Percentiles rank a stretch among this genome's conserved stretches.
phyloP scores from a whole-genome alignment of 2,329 filamentous ascomycete species.

The Trichoderma polysporum region DNA sequence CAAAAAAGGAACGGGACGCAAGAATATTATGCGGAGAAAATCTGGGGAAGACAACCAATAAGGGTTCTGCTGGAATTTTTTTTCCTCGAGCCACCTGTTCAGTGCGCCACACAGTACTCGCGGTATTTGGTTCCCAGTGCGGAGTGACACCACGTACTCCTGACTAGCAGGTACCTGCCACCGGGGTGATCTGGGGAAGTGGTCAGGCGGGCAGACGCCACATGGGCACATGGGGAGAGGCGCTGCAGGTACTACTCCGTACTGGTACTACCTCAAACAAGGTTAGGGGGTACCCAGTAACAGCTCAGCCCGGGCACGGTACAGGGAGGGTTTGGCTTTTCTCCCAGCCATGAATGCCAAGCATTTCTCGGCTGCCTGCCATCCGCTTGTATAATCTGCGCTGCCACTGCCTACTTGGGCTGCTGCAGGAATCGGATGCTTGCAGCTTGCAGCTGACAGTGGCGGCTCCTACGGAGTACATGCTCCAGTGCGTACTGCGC shows the following conservation, averaged over 20 bases:
- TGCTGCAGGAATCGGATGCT: slow-evolving; percentile 7
- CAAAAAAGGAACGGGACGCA: background rate
- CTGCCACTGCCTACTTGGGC: background rate
- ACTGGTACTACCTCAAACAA: background rate
- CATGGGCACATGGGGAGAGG: too few relatives aligned
- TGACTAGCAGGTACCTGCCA: slow-evolving; percentile 1
- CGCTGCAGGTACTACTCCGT: background rate
- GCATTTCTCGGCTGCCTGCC: background rate
- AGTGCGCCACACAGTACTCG: slow-evolving; percentile 5
- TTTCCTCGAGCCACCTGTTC: background rate
- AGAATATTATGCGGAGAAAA: slow-evolving; percentile 17
- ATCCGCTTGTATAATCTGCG: background rate
- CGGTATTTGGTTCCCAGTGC: background rate
- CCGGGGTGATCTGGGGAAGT: background rate
- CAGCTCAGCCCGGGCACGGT: background rate
- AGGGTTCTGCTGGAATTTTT: background rate
- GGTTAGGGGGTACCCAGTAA: background rate
- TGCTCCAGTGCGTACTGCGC: background rate
- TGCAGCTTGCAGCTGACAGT: slow-evolving; percentile 16
- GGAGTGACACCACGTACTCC: background rate
- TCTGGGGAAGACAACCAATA: slow-evolving; percentile 8
- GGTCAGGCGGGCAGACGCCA: background rate
- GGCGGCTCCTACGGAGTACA: background rate
- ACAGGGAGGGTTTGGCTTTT: background rate
- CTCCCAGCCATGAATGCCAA: background rate